These are phyloP conservation scores for Neonectria magnoliae DNA, from an alignment of 2,329 filamentous ascomycete species.

Conservation along the genomic window DNA sequence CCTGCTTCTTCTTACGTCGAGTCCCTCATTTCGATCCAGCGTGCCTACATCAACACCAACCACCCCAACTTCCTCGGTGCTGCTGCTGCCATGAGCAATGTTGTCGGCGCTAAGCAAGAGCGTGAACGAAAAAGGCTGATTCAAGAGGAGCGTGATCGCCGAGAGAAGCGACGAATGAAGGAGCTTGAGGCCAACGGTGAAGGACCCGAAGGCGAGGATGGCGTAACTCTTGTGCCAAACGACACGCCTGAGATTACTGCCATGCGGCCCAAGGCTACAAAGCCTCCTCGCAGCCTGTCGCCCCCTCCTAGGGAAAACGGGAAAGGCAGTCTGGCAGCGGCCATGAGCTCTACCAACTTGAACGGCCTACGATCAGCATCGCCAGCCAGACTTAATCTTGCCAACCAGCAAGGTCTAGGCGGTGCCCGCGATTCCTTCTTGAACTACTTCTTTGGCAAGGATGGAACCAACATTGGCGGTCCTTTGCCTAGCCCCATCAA, in stretches of 20 bases:
- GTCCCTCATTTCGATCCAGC: constrained; percentile 95
- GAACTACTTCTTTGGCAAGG: constrained; percentile 99
- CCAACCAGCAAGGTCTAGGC: constrained; percentile 62
- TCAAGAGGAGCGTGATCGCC: constrained; percentile 85
- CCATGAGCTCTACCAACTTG: constrained; percentile 54
- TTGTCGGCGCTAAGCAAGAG: constrained; percentile 94
- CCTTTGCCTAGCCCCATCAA: constrained; percentile 50
- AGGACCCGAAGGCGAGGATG: constrained; percentile 70
- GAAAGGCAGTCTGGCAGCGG: constrained; percentile 66
- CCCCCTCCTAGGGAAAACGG: constrained; percentile 80
- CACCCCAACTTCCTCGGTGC: constrained; percentile 98
- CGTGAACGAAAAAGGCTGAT: constrained; percentile 84
- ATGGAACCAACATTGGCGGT: constrained; percentile 65
- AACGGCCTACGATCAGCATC: constrained; percentile 63
- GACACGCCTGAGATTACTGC: constrained; percentile 64
- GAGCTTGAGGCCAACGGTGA: constrained; percentile 84
- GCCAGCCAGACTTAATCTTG: constrained; percentile 63
- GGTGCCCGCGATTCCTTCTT: constrained; percentile 88
- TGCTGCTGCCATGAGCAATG: constrained; percentile 95
- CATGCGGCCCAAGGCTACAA: constrained; percentile 45
- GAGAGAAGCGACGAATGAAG: constrained; percentile 84
- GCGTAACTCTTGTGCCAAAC: constrained; percentile 43
- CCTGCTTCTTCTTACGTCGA: constrained; percentile 92
- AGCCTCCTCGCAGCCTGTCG: constrained; percentile 79
- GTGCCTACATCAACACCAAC: constrained; percentile 99